These are phyloP conservation scores for Priceomyces castillae DNA, from an alignment of 805 yeast genomes.

Conservation along the genomic window DNA sequence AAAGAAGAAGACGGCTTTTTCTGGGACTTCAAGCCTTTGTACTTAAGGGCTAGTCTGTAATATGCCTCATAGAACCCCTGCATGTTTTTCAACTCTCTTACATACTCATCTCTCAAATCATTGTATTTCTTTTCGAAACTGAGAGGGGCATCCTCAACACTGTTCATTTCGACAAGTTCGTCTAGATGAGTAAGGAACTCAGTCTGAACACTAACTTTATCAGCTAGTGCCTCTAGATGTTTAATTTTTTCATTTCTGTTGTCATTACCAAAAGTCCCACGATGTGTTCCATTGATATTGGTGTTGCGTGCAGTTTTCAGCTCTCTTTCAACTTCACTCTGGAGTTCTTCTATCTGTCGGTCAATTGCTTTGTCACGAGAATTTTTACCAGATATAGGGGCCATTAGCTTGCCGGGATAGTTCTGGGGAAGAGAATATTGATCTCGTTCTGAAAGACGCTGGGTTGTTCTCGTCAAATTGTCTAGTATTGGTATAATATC, in stretches of 20 bases:
- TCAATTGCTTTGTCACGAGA: not conserved
- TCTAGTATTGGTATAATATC: conserved; percentile 8
- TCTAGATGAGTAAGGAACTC: conserved; percentile 21
- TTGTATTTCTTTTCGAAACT: conserved; percentile 17
- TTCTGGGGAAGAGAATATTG: conserved; percentile 14
- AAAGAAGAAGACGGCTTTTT: conserved; percentile 8
- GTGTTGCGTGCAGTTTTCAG: conserved; percentile 9
- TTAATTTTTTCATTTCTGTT: conserved; percentile 1
- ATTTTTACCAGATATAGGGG: not conserved
- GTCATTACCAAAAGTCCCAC: conserved; percentile 2
- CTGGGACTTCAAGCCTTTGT: conserved; percentile 19
- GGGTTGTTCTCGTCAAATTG: conserved; percentile 5
- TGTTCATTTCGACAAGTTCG: conserved; percentile 17
- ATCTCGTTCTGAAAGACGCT: conserved; percentile 5
- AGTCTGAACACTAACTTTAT: conserved; percentile 14
- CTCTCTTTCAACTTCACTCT: conserved; percentile 9
- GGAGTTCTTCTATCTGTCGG: conserved; percentile 6
- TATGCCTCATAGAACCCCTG: conserved; percentile 31
- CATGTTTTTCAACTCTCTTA: conserved; percentile 26
- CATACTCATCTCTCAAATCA: conserved; percentile 23
- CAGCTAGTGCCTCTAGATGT: conserved; percentile 5
- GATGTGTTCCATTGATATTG: conserved; percentile 8
- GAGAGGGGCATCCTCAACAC: conserved; percentile 10
- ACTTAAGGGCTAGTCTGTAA: conserved; percentile 26
- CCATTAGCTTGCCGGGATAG: conserved; percentile 20